phyloP scores from a whole-genome alignment of 306 rosid species.

The Dryas drummondii region DNA sequence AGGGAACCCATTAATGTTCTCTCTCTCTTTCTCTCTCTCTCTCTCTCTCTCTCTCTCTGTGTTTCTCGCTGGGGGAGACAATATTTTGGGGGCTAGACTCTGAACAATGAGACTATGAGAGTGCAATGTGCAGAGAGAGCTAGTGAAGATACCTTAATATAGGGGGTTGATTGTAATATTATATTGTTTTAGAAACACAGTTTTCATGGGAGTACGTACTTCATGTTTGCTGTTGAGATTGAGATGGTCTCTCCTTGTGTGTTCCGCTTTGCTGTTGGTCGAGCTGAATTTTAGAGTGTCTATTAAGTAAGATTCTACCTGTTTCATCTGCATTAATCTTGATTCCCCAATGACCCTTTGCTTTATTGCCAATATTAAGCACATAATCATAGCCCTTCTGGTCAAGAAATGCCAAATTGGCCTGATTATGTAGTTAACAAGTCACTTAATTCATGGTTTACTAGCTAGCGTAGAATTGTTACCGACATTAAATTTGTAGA shows the following conservation, averaged over 20 bases:
- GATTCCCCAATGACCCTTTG: slow-evolving; percentile 23
- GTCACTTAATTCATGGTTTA: slow-evolving; percentile 31
- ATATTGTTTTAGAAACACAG: no score
- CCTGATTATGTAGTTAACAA: slow-evolving; percentile 27
- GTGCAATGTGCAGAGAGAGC: slow-evolving; percentile 1
- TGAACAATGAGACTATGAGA: background rate
- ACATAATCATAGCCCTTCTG: background rate
- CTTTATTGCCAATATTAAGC: background rate
- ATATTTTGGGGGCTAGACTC: background rate
- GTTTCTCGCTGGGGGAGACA: background rate
- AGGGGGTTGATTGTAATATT: background rate
- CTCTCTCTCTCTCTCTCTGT: slow-evolving; percentile 6
- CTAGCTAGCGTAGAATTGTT: background rate
- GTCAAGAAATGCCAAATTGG: slow-evolving; percentile 12
- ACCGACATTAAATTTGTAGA: background rate
- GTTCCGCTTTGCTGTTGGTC: slow-evolving; percentile 55
- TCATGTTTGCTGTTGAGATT: background rate
- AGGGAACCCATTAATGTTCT: slow-evolving; percentile 30
- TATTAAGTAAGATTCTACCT: slow-evolving; percentile 48
- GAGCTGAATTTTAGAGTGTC: slow-evolving; percentile 77
- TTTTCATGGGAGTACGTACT: background rate
- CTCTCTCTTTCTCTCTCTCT: slow-evolving; percentile 5
- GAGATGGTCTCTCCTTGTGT: slow-evolving; percentile 24
- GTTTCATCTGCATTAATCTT: slow-evolving; percentile 8
- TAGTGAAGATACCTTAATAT: slow-evolving; percentile 5